Base-by-base conservation (phyloP, 768 basidiomycete genomes). In the Suillus hirtellus region DNA sequence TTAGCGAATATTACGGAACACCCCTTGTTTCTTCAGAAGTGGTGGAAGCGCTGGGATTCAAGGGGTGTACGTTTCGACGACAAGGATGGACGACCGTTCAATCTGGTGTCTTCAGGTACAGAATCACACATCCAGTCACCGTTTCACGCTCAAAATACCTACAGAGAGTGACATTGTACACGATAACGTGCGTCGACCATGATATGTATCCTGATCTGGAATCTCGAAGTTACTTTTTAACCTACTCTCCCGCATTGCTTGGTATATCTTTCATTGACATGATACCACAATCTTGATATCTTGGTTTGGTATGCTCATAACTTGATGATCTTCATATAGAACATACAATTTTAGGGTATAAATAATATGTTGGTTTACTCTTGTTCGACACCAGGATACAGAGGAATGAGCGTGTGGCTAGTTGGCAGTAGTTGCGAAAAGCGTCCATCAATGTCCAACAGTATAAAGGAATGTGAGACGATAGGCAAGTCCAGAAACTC, bases 1-100 rank as follows among this genome's bases (percentile, higher is more conserved):
- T 73, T 80, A 75, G 72, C 72, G 5, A 64, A 70, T 49, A 66
- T 79, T 31, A 70, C 70, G 17, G 66, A 75, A 24, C 69, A 75
- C 21, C 65, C 65, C 1, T 24, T 19, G 2, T 75, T 72, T 38
- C 66, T 78, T 55, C 61, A 73, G 42, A 69, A 60, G 24, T 77
- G 77, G 77, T 69, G 69, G 49, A 17, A 60, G 19, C 67, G 65
- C 14, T 78, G 76, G 76, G 61, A 52, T 8, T 64, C 64, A 43
- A 68, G 66, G 60, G 73, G 66, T 19, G 66, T 76, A 27, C 74
- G 68, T 62, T 75, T 75, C 49, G 73, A 76, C 15, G 75, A 76
- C 64, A 75, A 71, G 66, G 67, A 75, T 49, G 73, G 73, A 21
- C 63, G 62, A 35, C 67, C 70, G 3, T 71, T 74, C 19, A 46